Evolutionary conservation across 108 stramenopile species (phyloP).

Genomic region (Aureococcus anophagefferens): DNA sequence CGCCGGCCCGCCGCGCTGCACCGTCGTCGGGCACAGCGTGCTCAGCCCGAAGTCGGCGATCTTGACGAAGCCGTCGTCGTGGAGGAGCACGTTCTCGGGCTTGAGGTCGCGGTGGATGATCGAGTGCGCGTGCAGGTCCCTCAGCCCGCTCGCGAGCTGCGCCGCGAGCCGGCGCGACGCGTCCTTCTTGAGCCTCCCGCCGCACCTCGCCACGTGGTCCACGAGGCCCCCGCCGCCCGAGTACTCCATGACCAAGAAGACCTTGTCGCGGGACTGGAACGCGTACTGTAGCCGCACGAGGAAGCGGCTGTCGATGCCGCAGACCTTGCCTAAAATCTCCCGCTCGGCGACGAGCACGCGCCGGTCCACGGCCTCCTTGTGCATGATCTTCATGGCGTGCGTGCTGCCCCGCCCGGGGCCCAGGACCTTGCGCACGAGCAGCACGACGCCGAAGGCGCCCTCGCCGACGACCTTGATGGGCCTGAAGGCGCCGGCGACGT

Average conservation of each 20-base stretch:
- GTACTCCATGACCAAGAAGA: slow-evolving; percentile 51
- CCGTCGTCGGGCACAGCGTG: neutral
- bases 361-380: slow-evolving; percentile 23
- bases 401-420: slow-evolving; percentile 2
- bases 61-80: slow-evolving; percentile 34
- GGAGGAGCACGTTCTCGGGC: slow-evolving; percentile 39
- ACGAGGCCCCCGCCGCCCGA: slow-evolving; percentile 45
- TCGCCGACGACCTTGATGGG: too few relatives aligned
- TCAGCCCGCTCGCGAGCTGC: slow-evolving; percentile 24
- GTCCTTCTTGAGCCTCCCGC: too few relatives aligned
- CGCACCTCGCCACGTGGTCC: slow-evolving; percentile 36
- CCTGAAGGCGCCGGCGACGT: too few relatives aligned
- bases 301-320: slow-evolving; percentile 49
- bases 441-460: slow-evolving; percentile 30
- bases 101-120: slow-evolving; percentile 52
- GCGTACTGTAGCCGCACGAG: slow-evolving; percentile 42
- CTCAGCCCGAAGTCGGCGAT: slow-evolving; percentile 35
- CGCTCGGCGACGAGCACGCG: slow-evolving; percentile 39
- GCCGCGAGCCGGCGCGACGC: slow-evolving; percentile 9
- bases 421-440: slow-evolving; percentile 18
- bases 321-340: slow-evolving; percentile 30
- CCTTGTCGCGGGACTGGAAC: slow-evolving; percentile 31
- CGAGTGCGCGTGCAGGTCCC: slow-evolving; percentile 43
- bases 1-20: neutral
- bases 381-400: slow-evolving; percentile 35